phyloP scores from a whole-genome alignment of 1,139 yeast species.

The Petasospora fabianii region DNA sequence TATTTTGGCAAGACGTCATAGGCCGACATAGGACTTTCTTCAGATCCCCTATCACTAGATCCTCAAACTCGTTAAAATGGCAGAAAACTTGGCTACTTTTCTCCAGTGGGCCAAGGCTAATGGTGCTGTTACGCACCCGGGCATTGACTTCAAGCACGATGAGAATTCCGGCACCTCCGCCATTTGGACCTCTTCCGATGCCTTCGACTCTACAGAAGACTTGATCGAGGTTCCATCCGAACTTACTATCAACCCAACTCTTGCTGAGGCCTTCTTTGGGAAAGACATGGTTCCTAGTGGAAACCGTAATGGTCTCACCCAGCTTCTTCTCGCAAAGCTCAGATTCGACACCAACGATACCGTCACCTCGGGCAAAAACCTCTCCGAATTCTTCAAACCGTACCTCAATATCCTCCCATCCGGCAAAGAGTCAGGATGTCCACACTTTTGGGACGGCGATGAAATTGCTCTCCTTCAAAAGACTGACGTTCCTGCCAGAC shows the following conservation, averaged over 20 bases:
- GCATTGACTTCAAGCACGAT: conserved; percentile 30
- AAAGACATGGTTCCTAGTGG: conserved; percentile 25
- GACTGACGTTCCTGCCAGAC: conserved; percentile 47
- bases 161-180: conserved; percentile 39
- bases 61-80: no score
- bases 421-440: conserved; percentile 46
- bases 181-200: conserved; percentile 21
- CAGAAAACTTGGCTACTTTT: conserved; percentile 24
- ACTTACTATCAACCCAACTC: conserved; percentile 38
- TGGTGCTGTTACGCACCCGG: conserved; percentile 42
- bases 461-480: conserved; percentile 55
- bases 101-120: conserved; percentile 48
- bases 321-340: conserved; percentile 45
- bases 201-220: conserved; percentile 10
- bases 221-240: conserved; percentile 38
- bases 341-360: conserved; percentile 30
- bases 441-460: conserved; percentile 57
- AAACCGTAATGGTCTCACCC: conserved; percentile 43
- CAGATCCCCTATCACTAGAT: no score
- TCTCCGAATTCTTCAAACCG: conserved; percentile 38
- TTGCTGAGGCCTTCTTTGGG: conserved; percentile 42
- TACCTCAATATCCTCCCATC: conserved; percentile 60
- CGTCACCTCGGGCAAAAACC: conserved; percentile 14
- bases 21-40: no score
- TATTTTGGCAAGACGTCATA: background rate